Conservation (phyloP, 345 rosid genomes). For the Erodium maritimum region DNA sequence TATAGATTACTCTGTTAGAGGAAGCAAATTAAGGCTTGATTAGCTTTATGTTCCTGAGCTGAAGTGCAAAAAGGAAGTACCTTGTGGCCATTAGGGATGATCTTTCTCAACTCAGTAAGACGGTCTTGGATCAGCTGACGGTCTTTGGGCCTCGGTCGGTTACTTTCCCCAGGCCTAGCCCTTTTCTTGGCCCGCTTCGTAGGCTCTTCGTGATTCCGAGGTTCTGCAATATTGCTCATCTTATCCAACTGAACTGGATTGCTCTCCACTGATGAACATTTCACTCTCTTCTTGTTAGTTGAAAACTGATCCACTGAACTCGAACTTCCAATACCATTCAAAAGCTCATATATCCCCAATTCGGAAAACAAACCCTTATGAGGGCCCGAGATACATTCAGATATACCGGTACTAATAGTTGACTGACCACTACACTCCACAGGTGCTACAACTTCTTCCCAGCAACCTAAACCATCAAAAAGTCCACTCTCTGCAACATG, state of each 20-base stretch:
- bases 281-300: conserved; percentile 37
- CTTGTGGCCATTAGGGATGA: conserved; percentile 84
- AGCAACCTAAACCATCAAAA: conserved; percentile 33
- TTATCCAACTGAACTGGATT: conserved; percentile 19
- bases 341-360: conserved; percentile 54
- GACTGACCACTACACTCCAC: no score
- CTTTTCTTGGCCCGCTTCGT: conserved; percentile 65
- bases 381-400: conserved; percentile 21
- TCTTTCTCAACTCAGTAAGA: conserved; percentile 91
- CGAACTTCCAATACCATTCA: conserved; percentile 26
- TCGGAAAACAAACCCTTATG: conserved; percentile 71
- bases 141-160: conserved; percentile 95
- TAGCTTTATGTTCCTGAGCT: no score
- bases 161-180: conserved; percentile 82
- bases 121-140: conserved; percentile 99
- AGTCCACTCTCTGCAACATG: conserved; percentile 30
- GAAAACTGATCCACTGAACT: conserved; percentile 26
- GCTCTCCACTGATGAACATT: conserved; percentile 21
- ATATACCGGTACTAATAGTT: conserved; percentile 9
- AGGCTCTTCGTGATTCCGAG: conserved; percentile 47
- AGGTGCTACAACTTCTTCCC: conserved; percentile 27
- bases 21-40: no score
- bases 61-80: no score
- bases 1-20: no score
- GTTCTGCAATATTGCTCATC: no score